Evolutionary conservation across 23 red algal species (phyloP).

Genomic region (Chondrus crispus): DNA sequence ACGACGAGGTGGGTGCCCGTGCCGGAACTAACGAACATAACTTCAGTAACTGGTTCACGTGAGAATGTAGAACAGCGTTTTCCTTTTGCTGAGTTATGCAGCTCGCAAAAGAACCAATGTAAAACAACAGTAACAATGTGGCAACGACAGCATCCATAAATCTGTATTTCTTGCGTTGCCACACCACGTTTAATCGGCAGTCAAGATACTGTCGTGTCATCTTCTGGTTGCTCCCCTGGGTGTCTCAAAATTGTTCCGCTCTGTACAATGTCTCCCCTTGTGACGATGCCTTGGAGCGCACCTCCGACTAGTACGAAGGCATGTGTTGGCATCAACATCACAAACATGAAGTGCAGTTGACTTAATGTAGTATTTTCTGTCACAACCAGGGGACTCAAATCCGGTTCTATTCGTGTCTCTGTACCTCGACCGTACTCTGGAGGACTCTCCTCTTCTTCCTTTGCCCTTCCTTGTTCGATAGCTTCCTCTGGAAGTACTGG

Average conservation of each 20-base stretch:
- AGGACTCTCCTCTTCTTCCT: not conserved
- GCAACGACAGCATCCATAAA: too few relatives aligned
- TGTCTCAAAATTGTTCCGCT: slow-evolving; percentile 36
- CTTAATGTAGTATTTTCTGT: slow-evolving; percentile 78
- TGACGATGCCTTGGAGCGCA: slow-evolving; percentile 76
- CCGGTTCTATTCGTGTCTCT: slow-evolving; percentile 33
- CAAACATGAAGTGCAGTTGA: slow-evolving; percentile 98
- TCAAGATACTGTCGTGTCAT: too few relatives aligned
- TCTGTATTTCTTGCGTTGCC: too few relatives aligned
- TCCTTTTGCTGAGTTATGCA: too few relatives aligned
- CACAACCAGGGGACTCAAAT: slow-evolving; percentile 85
- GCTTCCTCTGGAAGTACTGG: not conserved
- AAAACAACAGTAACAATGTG: too few relatives aligned
- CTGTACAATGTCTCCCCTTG: slow-evolving; percentile 75
- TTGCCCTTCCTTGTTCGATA: not conserved
- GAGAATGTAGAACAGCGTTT: too few relatives aligned
- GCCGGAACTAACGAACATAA: too few relatives aligned
- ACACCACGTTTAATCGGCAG: too few relatives aligned
- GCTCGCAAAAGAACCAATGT: too few relatives aligned
- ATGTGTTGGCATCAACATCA: slow-evolving; percentile 98
- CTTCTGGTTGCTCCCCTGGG: too few relatives aligned
- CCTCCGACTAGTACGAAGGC: slow-evolving; percentile 75
- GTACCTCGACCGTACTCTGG: not conserved
- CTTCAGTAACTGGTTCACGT: too few relatives aligned
- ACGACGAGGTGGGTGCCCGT: too few relatives aligned